These are phyloP conservation scores for Candida schatavii DNA, from an alignment of 805 yeast genomes.

Conservation along the genomic window DNA sequence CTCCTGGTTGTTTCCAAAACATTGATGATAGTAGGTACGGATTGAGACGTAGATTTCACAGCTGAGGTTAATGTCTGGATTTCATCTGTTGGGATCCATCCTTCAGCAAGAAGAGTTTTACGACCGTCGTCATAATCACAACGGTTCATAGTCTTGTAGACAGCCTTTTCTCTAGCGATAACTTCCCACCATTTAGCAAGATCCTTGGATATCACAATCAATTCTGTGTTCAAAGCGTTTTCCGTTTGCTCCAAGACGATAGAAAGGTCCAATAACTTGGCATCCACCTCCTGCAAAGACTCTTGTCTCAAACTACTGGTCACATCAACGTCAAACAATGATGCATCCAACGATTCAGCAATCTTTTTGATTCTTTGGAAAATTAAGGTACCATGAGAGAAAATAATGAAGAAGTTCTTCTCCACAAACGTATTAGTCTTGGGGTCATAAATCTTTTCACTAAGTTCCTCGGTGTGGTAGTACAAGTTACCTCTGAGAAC, in stretches of 20 bases:
- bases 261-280: slow-evolving; percentile 30
- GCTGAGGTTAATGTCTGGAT: slow-evolving; percentile 62
- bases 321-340: slow-evolving; percentile 58
- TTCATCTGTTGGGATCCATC: slow-evolving; percentile 91
- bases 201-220: slow-evolving; percentile 72
- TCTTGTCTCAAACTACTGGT: slow-evolving; percentile 25
- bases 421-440: slow-evolving; percentile 54
- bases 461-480: slow-evolving; percentile 70
- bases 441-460: slow-evolving; percentile 63
- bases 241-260: slow-evolving; percentile 40
- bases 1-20: slow-evolving; percentile 71
- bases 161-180: slow-evolving; percentile 73
- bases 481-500: slow-evolving; percentile 88
- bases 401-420: slow-evolving; percentile 82
- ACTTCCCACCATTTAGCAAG: slow-evolving; percentile 67
- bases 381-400: slow-evolving; percentile 84
- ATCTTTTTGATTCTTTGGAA: slow-evolving; percentile 73
- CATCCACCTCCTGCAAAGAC: slow-evolving; percentile 26
- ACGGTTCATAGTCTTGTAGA: slow-evolving; percentile 72
- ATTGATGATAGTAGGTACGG: slow-evolving; percentile 48
- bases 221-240: slow-evolving; percentile 70
- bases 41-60: slow-evolving; percentile 54
- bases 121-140: slow-evolving; percentile 82
- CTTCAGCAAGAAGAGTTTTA: slow-evolving; percentile 88
- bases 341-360: slow-evolving; percentile 87